Conservation (phyloP, 2,329 filamentous ascomycete genomes). For the Phaeosphaeriaceae sp. region DNA sequence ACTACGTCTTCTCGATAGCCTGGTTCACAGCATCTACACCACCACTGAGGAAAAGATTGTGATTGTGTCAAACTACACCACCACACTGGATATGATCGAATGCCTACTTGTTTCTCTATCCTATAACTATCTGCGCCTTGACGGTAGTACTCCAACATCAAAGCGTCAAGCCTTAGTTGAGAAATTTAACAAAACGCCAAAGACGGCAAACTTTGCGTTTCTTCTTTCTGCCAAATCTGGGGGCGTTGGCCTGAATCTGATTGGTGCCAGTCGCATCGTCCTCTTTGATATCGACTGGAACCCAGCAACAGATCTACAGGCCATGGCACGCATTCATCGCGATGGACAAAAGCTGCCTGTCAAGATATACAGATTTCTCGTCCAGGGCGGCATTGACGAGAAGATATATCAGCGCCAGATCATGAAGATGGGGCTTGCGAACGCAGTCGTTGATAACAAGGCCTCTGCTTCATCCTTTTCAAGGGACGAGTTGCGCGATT, state of each 20-base stretch:
- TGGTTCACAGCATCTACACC: slow-evolving; percentile 66
- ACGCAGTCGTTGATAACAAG: slow-evolving; percentile 74
- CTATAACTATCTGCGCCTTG: slow-evolving; percentile 70
- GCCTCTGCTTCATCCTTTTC: slow-evolving; percentile 67
- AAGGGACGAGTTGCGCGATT: slow-evolving; percentile 67
- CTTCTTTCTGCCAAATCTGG: slow-evolving; percentile 76
- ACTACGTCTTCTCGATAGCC: slow-evolving; percentile 68
- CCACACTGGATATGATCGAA: slow-evolving; percentile 71
- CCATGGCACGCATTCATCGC: slow-evolving; percentile 76
- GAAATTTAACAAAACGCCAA: slow-evolving; percentile 68
- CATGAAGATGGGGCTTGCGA: slow-evolving; percentile 72
- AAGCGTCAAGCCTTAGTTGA: slow-evolving; percentile 74
- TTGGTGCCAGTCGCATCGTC: slow-evolving; percentile 72
- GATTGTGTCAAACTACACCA: slow-evolving; percentile 77
- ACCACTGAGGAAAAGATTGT: slow-evolving; percentile 74
- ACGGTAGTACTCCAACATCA: slow-evolving; percentile 67
- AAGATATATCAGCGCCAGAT: slow-evolving; percentile 78
- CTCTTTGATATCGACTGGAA: slow-evolving; percentile 81
- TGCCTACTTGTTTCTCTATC: slow-evolving; percentile 65
- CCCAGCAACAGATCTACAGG: slow-evolving; percentile 73
- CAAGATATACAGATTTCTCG: slow-evolving; percentile 72
- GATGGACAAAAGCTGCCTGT: slow-evolving; percentile 73
- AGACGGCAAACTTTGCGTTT: slow-evolving; percentile 68
- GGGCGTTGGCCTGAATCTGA: slow-evolving; percentile 72
- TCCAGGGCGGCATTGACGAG: slow-evolving; percentile 73